Evolutionary conservation across 441 rosid genomes (phyloP), one percentile per base, ranked within the genome.

Genomic region (Croton setiger): DNA sequence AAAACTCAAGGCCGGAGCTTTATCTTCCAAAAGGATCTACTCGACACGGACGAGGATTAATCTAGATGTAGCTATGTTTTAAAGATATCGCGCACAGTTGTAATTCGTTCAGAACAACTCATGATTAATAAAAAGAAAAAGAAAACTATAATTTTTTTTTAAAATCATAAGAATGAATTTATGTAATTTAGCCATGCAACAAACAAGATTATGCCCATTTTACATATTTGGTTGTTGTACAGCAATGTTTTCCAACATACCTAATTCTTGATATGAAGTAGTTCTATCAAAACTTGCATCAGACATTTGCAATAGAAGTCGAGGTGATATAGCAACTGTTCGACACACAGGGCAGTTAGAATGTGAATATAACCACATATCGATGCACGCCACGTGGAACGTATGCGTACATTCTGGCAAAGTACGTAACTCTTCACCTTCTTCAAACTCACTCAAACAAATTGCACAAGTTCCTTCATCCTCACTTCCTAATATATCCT

Each of bases 291-390:
- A 54, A 65, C 20, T 52, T 0, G 48, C 35, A 0, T 45, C 52
- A 33, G 31, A 13, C 9, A 45, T 12, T 12, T 21, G 53, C 15
- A 2, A 53, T 14, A 59, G 60, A 41, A 64, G 61, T n/a, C 44
- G 71, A 0, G 61, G 79, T 0, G 79, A 67, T 4, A 66, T 47
- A 14, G 92, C 81, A 11, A 71, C 70, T 0, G 83, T 51, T 4
- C 98, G 88, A 56, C 97, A 93, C n/a, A 91, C 85, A 41, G 98
- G 98, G 62, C 98, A 93, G 0, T 86, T 87, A 51, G 92, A 77
- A 66, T 93, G 96, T 18, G 94, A 85, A 39, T 80, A 83, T 60
- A 91, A 84, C 97, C 98, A 91, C 98, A 91, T 87, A 74, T 93
- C 98, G 8, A 93, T 88, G 53, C 98, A 93, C 0, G 71, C 88